Conservation (phyloP, 257 asterid genomes). For the Solanum okadae region DNA sequence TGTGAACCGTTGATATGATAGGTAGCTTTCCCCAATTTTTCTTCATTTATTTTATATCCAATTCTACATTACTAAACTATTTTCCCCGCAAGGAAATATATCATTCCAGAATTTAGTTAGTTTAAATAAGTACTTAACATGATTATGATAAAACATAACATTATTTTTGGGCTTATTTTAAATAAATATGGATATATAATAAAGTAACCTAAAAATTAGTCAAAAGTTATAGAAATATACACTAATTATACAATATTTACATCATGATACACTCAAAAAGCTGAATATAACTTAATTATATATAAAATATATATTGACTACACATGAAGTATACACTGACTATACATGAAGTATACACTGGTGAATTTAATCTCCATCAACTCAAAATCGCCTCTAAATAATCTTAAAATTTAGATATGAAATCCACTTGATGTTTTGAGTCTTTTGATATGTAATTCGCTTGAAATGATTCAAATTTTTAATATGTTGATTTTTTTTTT, state of each 20-base stretch:
- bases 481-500: too few species aligned
- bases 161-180: background rate
- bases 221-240: background rate
- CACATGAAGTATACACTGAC: background rate
- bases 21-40: background rate
- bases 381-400: background rate
- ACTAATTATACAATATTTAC: background rate
- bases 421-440: background rate
- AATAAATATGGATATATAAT: too few species aligned
- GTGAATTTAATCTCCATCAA: too few species aligned
- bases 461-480: too few species aligned
- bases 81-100: background rate
- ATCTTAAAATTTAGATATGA: too few species aligned
- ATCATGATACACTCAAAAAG: background rate
- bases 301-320: background rate
- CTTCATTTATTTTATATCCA: background rate
- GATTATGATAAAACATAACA: background rate
- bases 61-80: background rate
- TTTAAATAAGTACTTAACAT: background rate
- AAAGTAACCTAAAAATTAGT: too few species aligned
- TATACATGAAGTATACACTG: background rate
- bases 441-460: too few species aligned
- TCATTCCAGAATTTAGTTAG: background rate
- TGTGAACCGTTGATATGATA: background rate
- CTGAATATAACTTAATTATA: background rate